Evolutionary conservation across 176 grass and related monocot genomes (phyloP), one percentile per base, ranked within the genome.

Genomic region (Cenchrus americanus): DNA sequence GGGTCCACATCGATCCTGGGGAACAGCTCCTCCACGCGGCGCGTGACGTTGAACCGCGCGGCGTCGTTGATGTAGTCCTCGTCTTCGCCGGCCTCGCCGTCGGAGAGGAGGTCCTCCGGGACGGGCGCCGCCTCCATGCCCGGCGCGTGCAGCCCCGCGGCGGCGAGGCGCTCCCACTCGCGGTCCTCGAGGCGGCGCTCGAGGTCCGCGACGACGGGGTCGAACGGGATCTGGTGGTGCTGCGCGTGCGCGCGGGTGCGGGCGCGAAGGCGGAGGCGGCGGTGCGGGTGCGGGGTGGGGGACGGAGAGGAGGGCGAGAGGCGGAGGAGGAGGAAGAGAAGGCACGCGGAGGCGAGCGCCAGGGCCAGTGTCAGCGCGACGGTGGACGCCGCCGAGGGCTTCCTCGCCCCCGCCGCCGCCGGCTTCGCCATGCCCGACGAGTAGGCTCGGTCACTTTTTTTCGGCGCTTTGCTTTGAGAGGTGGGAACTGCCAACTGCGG

Each of bases 61-160:
- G 86, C 85, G 55, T 88, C 86, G 82, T 96, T 98, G 76, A 99
- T 84, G 78, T 92, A 99, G 67, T 90, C 93, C 81, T 99, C 92
- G 51, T 80, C 84, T 22, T 62, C 37, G 30, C 73, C 88, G 8
- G 67, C 67, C n/a, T 46, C 48, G 0, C 48, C 75, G 42, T 84
- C 84, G 79, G 68, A 18, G 79, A 83, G 73, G 81, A 83, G 73
- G 81, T 93, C 93, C 70, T 89, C 85, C 69, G 89, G 92, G 72
- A 95, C 91, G 21, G 96, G 93, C 69, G 90, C 82, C 12, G 87
- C 42, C 85, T 98, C 96, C 91, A 95, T 93, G 48, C 85, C 93
- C 71, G 89, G 96, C 24, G 91, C 93, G 84, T 92, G 92, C 30
- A 78, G 85, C 48, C 81, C 89, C 65, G 69, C 82, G 26, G 89